These are phyloP conservation scores for Ceratocystis harringtonii DNA, from an alignment of 2,329 filamentous ascomycete species.

Conservation along the genomic window DNA sequence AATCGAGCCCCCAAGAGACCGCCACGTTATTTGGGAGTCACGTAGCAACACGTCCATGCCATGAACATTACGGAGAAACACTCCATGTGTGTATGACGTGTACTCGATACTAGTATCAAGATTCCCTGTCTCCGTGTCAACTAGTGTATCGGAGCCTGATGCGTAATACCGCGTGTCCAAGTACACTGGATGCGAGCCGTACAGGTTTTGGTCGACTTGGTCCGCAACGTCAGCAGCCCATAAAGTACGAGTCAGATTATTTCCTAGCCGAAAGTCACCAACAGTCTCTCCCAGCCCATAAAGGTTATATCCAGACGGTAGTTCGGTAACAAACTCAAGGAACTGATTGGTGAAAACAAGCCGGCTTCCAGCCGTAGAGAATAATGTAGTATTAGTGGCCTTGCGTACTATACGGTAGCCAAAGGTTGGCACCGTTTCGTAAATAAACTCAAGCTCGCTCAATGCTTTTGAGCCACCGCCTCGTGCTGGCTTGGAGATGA, in stretches of 20 bases:
- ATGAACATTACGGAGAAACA: conserved; percentile 64
- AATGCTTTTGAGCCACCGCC: conserved; percentile 54
- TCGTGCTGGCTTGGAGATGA: conserved; percentile 47
- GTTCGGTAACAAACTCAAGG: conserved; percentile 51
- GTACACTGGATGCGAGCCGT: conserved; percentile 65
- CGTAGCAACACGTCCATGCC: conserved; percentile 56
- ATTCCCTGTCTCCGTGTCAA: conserved; percentile 33
- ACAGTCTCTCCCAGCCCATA: conserved; percentile 64
- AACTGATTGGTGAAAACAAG: conserved; percentile 66
- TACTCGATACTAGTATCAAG: conserved; percentile 34
- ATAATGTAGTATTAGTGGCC: conserved; percentile 48
- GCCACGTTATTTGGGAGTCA: conserved; percentile 53
- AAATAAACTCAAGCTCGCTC: conserved; percentile 39
- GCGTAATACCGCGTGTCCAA: conserved; percentile 65
- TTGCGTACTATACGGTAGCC: conserved; percentile 48
- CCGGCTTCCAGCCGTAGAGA: conserved; percentile 47
- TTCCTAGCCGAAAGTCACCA: conserved; percentile 53
- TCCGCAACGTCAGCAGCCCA: conserved; percentile 56
- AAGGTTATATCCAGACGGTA: conserved; percentile 59
- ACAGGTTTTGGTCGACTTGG: conserved; percentile 52
- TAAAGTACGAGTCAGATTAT: conserved; percentile 49
- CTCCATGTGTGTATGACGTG: conserved; percentile 55
- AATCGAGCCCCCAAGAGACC: conserved; percentile 58
- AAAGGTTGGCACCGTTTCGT: conserved; percentile 45
- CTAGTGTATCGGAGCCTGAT: conserved; percentile 31